Evolutionary conservation across 805 yeast genomes (phyloP), one percentile per base, ranked within the genome.

Genomic region (Candida tibetensis): DNA sequence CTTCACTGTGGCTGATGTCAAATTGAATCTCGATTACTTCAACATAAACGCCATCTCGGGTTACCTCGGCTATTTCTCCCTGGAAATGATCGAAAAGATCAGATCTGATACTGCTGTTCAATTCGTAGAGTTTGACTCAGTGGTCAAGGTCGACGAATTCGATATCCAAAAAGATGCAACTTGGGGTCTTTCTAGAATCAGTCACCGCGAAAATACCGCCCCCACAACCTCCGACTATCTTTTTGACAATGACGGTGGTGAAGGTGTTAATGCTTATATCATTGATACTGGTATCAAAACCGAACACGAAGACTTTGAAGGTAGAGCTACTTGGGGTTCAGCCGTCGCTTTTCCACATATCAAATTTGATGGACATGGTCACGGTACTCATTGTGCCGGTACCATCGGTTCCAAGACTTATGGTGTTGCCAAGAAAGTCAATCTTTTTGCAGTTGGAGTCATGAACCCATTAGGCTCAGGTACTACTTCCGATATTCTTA

Each of bases 341-440:
- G 80, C 77, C 2, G 46, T 61, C 36, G 57, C 69, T 39, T 69
- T 74, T 46, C 72, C 80, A 1, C 58, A 41, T n/a, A 47, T 59
- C 10, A 55, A 56, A 17, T 28, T 49, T 4, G 96, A 90, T 54
- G 67, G 64, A n/a, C 81, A 82, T 50, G 96, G 96, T 0, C 97
- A 89, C 60, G 97, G 96, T 0, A 88, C 96, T 1, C 96, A 89
- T 60, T 95, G 90, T 37, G 95, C 96, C 0, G 96, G 96, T 5
- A 67, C 85, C 14, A 75, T 87, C 41, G 96, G 91, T 0, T 85
- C 96, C 3, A 71, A 66, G 42, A 77, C 81, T 1, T 89, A 70
- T 62, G 97, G 97, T 14, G 91, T 88, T 3, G 90, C 95, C 17
- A 89, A 89, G 58, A 53, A 60, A 34, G 72, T 64, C 28, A 49